These are phyloP conservation scores for Aspergillus bertholletiae DNA, from an alignment of 495 filamentous ascomycete genomes.

Conservation along the genomic window DNA sequence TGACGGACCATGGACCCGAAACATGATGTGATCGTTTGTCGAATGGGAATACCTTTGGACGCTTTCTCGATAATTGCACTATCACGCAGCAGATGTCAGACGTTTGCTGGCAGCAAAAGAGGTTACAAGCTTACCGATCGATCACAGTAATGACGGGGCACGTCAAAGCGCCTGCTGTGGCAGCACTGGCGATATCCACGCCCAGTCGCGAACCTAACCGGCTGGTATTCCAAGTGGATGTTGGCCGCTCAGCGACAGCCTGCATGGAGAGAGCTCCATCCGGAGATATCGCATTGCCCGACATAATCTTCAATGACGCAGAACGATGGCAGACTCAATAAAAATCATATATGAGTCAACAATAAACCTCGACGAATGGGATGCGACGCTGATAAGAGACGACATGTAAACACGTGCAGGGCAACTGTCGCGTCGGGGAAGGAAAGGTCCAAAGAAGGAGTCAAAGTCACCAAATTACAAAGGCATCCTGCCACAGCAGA, in stretches of 20 bases:
- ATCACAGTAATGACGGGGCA: slow-evolving; percentile 88
- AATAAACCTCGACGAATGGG: not conserved
- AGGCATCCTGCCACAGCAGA: not conserved
- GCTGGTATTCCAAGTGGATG: slow-evolving; percentile 71
- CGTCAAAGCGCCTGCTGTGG: slow-evolving; percentile 73
- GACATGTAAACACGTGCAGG: not conserved
- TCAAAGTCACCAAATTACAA: not conserved
- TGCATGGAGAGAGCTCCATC: slow-evolving; percentile 28
- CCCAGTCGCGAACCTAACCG: slow-evolving; percentile 64
- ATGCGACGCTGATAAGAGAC: slow-evolving; percentile 2
- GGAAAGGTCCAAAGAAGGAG: not conserved
- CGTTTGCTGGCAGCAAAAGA: not conserved
- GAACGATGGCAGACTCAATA: not conserved
- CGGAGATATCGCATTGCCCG: slow-evolving; percentile 29
- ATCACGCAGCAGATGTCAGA: slow-evolving; percentile 6
- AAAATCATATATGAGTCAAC: slow-evolving; percentile 2
- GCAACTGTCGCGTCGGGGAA: slow-evolving; percentile 10
- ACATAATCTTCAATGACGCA: slow-evolving; percentile 22
- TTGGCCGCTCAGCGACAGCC: slow-evolving; percentile 20
- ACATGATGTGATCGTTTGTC: slow-evolving; percentile 59
- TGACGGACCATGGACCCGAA: slow-evolving; percentile 59
- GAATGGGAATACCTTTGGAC: slow-evolving; percentile 72
- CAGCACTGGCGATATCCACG: slow-evolving; percentile 71
- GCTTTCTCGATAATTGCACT: slow-evolving; percentile 96
- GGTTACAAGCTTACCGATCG: slow-evolving; percentile 62